Base-by-base conservation (phyloP, 352 stramenopile genomes). In the Phytophthora hybrid region DNA sequence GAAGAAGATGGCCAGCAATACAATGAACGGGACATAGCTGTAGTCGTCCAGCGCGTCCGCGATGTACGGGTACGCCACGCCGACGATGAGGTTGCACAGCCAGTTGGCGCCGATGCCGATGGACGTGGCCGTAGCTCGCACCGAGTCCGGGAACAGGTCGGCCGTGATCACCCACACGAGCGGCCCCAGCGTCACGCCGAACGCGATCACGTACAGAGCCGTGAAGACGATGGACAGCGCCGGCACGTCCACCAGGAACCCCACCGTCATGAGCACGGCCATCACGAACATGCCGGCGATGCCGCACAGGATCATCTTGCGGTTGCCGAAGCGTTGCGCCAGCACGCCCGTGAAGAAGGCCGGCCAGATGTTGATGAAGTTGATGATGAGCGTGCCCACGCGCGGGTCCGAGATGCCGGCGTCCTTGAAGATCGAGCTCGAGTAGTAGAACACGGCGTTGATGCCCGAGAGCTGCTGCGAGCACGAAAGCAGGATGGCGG, bases 391-490 rank as follows among this genome's bases (percentile, higher is more conserved):
- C 0, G 55, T 71, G 19, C 63, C 63, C 1, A 71, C 55, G 37
- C 63, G 63, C 7, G 63, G 31, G 19, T 71, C 63, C 13, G 54
- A 59, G 44, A 71, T 71, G 5, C 55, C 63, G 55, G 63, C 63
- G 56, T 71, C 63, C 23, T 55, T 59, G 63, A 71, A 65, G 44
- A 71, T 64, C 1, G 31, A 47, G 18, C 63, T 18, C 41, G 63
- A 71, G 29, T 31, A 31, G 29, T 31, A 31, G 29, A 31, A 31
- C 29, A 31, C 29, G 29, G 29, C 29, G 29, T 85, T 90, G 74
- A 90, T 85, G 31, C 81, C 83, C 7, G 79, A 87, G 18, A 90
- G 73, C 60, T 88, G 83, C 66, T 87, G 79, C 6, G 73, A 46
- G 10, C 75, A 74, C 0, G 72, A 75, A 23, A 88, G 56, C n/a